Base-by-base conservation (phyloP, 1,284 basidiomycete genomes). In the Phylloporus sp. region DNA sequence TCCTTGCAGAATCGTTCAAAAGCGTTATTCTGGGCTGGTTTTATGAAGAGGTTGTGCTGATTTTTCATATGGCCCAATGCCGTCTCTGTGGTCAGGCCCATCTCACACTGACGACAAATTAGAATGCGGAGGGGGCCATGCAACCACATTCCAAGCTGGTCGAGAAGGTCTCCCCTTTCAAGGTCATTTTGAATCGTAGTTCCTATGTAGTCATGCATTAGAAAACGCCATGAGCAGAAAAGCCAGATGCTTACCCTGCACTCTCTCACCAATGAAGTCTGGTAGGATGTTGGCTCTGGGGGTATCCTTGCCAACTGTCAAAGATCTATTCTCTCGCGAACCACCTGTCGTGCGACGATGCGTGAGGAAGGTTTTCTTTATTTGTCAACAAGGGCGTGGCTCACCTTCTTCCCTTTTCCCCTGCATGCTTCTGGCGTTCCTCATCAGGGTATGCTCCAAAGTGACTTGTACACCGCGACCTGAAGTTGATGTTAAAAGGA, bases 101-200 rank as follows among this genome's bases (percentile, higher is more conserved):
- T 56, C 12, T 7, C 0, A 4, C 56, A 62, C 20, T 49, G 50
- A 6, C 44, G 61, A 20, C 61, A 62, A 54, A 62, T 59, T 1
- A 62, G 37, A 4, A 62, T 54, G 0, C 3, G 42, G 29, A 59
- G 61, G 40, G 56, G 7, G 13, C 56, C 12, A 17, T 62, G 56
- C 20, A 62, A 47, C 61, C 61, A 62, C 44, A 62, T 59, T 32
- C 61, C 34, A 8, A 62, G 51, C 10, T 6, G 44, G 42, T 62
- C 51, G 6, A 62, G 61, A 18, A 54, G 32, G 0, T 53, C 32
- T 10, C 39, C 47, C 12, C 59, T 7, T 49, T 61, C 60, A 4
- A 61, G 54, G 29, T 34, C 13, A 17, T 17, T 26, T 32, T 31
- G 1, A 22, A 37, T 12, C 17, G 5, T 10, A 7, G 39, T 29